These are phyloP conservation scores for Scleroderma citrinum DNA, from an alignment of 768 basidiomycete species.

Conservation along the genomic window DNA sequence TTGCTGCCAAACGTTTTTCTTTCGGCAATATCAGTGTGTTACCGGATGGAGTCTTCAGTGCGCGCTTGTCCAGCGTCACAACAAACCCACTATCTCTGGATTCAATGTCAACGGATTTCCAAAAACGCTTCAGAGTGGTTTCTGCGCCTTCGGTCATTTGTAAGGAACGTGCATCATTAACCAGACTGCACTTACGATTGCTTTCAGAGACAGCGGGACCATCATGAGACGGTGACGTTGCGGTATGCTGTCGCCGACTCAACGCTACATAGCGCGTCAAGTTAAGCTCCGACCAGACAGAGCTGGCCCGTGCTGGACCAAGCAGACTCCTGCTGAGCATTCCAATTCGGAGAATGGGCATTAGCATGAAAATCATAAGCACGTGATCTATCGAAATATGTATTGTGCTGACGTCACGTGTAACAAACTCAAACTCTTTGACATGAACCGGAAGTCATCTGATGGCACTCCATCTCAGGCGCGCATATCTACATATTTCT, in stretches of 20 bases:
- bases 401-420: background rate
- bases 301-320: conserved; percentile 2
- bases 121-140: conserved; percentile 82
- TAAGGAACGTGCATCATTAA: conserved; percentile 1
- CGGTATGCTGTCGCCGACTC: conserved; percentile 8
- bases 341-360: background rate
- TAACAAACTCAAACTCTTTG: background rate
- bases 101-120: conserved; percentile 86
- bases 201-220: conserved; percentile 52
- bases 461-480: conserved; percentile 23
- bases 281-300: background rate
- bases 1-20: conserved; percentile 65
- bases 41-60: conserved; percentile 88
- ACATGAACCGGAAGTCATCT: conserved; percentile 17
- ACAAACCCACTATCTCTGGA: conserved; percentile 44
- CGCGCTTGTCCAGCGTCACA: conserved; percentile 75
- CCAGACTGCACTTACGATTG: conserved; percentile 44
- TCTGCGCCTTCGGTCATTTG: conserved; percentile 61
- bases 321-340: conserved; percentile 10
- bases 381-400: conserved; percentile 17
- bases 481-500: conserved; percentile 40
- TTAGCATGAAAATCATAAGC: conserved; percentile 6
- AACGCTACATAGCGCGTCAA: background rate
- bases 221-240: conserved; percentile 22
- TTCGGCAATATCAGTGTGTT: conserved; percentile 65